These are phyloP conservation scores for Kazachstania sp. DNA, from an alignment of 1,139 yeast species.

Conservation along the genomic window DNA sequence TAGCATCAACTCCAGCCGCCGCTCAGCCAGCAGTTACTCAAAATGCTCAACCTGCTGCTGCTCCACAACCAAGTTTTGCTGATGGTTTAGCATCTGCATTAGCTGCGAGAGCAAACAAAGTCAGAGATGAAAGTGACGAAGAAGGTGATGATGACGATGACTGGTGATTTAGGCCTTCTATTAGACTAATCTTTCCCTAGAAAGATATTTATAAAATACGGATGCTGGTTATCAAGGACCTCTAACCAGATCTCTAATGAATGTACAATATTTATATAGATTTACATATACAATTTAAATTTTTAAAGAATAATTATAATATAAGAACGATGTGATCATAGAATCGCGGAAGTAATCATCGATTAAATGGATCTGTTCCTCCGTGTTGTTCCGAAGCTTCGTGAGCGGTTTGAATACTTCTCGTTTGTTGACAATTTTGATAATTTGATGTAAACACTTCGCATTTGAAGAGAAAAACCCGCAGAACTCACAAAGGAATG, in stretches of 20 bases:
- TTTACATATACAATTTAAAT: background rate
- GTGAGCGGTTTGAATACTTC: too few relatives aligned
- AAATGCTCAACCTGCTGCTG: slow-evolving; percentile 24
- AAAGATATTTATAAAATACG: background rate
- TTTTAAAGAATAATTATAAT: background rate
- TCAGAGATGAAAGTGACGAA: slow-evolving; percentile 63
- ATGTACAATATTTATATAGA: background rate
- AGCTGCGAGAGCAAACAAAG: slow-evolving; percentile 73
- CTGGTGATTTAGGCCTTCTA: slow-evolving; percentile 26
- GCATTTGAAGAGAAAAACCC: too few relatives aligned
- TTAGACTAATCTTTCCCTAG: background rate
- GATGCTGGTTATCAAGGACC: background rate
- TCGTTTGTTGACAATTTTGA: too few relatives aligned
- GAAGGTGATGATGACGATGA: slow-evolving; percentile 57
- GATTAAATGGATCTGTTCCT: too few relatives aligned
- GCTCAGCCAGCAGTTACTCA: slow-evolving; percentile 8
- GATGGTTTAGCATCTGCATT: slow-evolving; percentile 88
- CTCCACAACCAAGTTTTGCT: slow-evolving; percentile 43
- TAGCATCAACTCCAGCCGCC: slow-evolving; percentile 8
- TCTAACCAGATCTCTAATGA: background rate
- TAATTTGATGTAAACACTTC: too few relatives aligned
- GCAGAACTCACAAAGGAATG: too few relatives aligned
- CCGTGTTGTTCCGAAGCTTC: too few relatives aligned
- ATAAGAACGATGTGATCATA: background rate
- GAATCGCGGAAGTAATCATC: background rate